These are phyloP conservation scores for Pseudogymnoascus verrucosus DNA, from an alignment of 2,329 filamentous ascomycete species.

Conservation along the genomic window DNA sequence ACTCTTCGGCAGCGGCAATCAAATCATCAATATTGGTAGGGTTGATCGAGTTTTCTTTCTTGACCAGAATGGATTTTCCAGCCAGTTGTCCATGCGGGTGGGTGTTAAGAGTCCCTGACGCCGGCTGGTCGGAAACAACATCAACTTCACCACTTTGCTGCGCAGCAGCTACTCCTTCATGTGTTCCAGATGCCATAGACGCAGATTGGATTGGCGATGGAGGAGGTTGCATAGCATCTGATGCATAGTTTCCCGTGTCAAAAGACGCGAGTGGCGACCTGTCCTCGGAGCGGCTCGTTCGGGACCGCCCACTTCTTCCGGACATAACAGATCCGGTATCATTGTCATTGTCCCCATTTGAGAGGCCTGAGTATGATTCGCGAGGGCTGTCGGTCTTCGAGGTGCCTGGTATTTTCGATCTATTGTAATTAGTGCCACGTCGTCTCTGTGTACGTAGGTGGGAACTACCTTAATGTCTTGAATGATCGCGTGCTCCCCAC, in stretches of 20 bases:
- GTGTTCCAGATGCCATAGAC: constrained; percentile 63
- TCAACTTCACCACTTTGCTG: constrained; percentile 87
- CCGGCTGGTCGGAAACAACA: constrained; percentile 84
- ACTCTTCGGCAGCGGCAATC: constrained; percentile 34
- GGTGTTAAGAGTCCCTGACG: constrained; percentile 54
- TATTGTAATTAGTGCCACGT: neutral
- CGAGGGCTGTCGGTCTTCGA: constrained; percentile 70
- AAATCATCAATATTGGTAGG: constrained; percentile 24
- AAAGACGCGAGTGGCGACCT: constrained; percentile 24
- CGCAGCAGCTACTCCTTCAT: constrained; percentile 65
- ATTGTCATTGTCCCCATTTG: constrained; percentile 47
- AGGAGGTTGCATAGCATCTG: constrained; percentile 52
- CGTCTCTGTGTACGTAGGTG: neutral
- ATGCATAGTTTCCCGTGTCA: constrained; percentile 38
- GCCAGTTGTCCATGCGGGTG: constrained; percentile 57
- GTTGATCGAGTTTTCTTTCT: constrained; percentile 55
- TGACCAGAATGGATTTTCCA: constrained; percentile 86
- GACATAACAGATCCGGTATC: constrained; percentile 72
- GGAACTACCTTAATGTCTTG: constrained; percentile 50
- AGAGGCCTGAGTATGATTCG: constrained; percentile 56
- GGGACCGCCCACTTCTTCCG: constrained; percentile 50
- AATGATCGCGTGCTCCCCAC: constrained; percentile 87
- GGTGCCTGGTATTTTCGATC: constrained; percentile 78
- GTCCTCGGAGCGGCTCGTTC: constrained; percentile 38
- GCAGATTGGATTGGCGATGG: constrained; percentile 82